Percentiles rank a stretch among this genome's conserved stretches.
These are phyloP conservation scores for Yamadazyma philogaea DNA, from an alignment of 805 yeast species.

Conservation along the genomic window DNA sequence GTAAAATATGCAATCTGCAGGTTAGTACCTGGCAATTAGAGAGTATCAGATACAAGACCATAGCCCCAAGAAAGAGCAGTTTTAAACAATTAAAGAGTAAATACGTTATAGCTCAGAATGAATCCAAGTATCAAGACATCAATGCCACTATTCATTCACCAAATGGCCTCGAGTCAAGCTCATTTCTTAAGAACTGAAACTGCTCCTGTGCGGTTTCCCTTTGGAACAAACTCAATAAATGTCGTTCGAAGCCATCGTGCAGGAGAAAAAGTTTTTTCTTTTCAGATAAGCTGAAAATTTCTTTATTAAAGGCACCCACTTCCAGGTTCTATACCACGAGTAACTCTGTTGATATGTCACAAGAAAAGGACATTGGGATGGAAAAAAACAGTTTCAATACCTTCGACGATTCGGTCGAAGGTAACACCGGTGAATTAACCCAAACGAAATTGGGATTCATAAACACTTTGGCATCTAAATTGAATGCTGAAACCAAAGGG, in stretches of 20 bases:
- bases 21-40: too few relatives aligned
- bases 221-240: neutral
- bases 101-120: neutral
- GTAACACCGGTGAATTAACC: constrained; percentile 21
- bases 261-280: constrained; percentile 1
- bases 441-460: constrained; percentile 24
- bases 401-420: constrained; percentile 15
- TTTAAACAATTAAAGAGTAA: neutral
- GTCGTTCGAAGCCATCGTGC: neutral
- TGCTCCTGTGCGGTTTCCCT: too few relatives aligned
- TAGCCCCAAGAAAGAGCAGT: neutral
- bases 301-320: neutral
- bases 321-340: neutral
- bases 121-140: neutral
- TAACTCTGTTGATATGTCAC: constrained; percentile 3
- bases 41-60: too few relatives aligned
- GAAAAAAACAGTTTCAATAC: constrained; percentile 9
- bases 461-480: constrained; percentile 30
- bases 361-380: constrained; percentile 9
- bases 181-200: too few relatives aligned
- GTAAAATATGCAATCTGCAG: too few relatives aligned
- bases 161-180: neutral
- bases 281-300: constrained; percentile 1
- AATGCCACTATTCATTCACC: neutral
- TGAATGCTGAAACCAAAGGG: constrained; percentile 58